These are phyloP conservation scores for Moniliella sp. DNA, from an alignment of 1,284 basidiomycete species.

Conservation along the genomic window DNA sequence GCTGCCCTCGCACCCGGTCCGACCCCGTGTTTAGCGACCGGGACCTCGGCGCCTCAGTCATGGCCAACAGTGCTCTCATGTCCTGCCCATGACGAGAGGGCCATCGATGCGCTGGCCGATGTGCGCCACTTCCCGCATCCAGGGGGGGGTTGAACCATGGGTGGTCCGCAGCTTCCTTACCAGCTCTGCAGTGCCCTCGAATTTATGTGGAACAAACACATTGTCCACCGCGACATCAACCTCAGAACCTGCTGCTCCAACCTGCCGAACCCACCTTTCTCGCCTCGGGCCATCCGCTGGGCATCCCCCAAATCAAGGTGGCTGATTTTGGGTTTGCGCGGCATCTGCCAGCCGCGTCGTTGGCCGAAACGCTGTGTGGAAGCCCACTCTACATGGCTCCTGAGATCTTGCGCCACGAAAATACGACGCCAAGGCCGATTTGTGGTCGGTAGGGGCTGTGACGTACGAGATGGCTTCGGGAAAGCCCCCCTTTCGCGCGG, in stretches of 20 bases:
- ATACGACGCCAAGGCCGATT: constrained; percentile 93
- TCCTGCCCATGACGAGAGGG: no score
- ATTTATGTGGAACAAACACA: constrained; percentile 65
- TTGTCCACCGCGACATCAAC: constrained; percentile 96
- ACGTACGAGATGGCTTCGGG: constrained; percentile 86
- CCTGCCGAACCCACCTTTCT: constrained; percentile 59
- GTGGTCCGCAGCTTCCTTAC: constrained; percentile 79
- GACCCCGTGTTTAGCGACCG: no score
- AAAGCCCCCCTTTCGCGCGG: constrained; percentile 75
- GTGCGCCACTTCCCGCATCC: no score
- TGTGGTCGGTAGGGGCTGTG: constrained; percentile 95
- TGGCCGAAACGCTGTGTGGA: constrained; percentile 92
- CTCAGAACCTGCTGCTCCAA: constrained; percentile 77
- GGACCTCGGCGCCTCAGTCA: no score
- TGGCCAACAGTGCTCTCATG: no score
- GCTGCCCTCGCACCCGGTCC: background rate
- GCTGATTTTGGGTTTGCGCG: constrained; percentile 96
- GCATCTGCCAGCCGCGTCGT: constrained; percentile 65
- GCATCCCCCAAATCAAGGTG: constrained; percentile 36
- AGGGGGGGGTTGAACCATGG: constrained; percentile 70
- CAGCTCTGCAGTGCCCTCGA: constrained; percentile 87
- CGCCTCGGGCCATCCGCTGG: constrained; percentile 62
- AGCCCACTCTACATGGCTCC: constrained; percentile 99
- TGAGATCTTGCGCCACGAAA: constrained; percentile 87
- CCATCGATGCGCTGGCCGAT: no score